Evolutionary conservation across 1,284 basidiomycete species (phyloP).

Genomic region (Leccinum pallidistipes): DNA sequence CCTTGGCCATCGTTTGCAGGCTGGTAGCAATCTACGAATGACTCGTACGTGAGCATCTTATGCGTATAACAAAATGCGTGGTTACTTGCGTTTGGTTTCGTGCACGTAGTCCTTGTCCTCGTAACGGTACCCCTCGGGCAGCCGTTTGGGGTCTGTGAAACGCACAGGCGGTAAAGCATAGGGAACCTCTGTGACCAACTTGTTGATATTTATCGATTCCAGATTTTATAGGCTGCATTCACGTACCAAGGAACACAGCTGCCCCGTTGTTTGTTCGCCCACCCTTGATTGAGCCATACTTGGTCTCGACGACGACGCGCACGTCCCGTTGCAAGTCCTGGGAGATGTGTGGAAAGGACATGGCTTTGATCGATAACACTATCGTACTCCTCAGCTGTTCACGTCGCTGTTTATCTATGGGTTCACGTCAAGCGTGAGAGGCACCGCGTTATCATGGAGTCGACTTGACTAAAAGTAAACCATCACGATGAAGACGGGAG

Average conservation of each 20-base stretch:
- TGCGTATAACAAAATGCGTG: background rate
- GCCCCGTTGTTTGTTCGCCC: slow-evolving; percentile 59
- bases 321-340: slow-evolving; percentile 47
- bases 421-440: slow-evolving; percentile 8
- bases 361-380: background rate
- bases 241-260: slow-evolving; percentile 60
- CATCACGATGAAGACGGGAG: background rate
- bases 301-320: slow-evolving; percentile 51
- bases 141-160: slow-evolving; percentile 60
- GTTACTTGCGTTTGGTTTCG: slow-evolving; percentile 56
- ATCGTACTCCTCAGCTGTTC: background rate
- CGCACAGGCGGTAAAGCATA: slow-evolving; percentile 64
- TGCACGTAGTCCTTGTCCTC: slow-evolving; percentile 58
- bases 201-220: background rate
- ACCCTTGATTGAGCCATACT: slow-evolving; percentile 55
- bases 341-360: slow-evolving; percentile 40
- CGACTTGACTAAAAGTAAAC: slow-evolving; percentile 1
- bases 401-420: slow-evolving; percentile 10
- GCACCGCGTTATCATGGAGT: slow-evolving; percentile 4
- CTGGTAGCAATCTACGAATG: slow-evolving; percentile 52
- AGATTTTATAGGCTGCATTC: background rate
- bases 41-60: background rate
- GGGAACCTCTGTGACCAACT: slow-evolving; percentile 56
- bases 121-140: slow-evolving; percentile 56
- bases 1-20: slow-evolving; percentile 66